Evolutionary conservation across 116 monocot genomes (phyloP), one percentile per base, ranked within the genome.

Genomic region (Phalaenopsis hybrid): DNA sequence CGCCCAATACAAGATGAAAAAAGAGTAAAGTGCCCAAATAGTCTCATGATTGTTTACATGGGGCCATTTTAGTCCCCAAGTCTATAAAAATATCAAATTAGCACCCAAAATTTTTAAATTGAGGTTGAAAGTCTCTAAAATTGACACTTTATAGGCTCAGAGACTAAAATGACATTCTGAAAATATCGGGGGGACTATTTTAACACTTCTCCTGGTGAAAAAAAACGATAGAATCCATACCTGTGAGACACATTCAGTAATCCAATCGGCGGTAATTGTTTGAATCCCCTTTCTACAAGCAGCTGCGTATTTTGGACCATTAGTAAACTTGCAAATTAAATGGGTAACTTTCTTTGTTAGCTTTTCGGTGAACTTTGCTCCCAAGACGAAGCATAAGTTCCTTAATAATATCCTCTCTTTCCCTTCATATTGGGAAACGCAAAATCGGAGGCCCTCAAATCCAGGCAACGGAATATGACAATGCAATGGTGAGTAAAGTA

Each of bases 351-450:
- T 99, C 79, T 84, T 95, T 33, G 84, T 85, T 10, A 95, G 75
- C 57, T 86, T 99, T 79, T 90, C 91, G 49, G 92, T 92, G 73
- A 86, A 92, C 81, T 89, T 95, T 63, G 94, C 89, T 44, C 99
- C 99, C 46, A 99, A 80, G 57, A 85, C 92, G 59, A 89, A 90
- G 78, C 95, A 99, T 55, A 95, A 72, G 76, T 95, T 95, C 80
- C 84, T 95, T 82, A 99, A 78, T 57, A 99, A 83, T 20, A 85
- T 72, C 72, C 87, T 88, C 33, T 99, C 99, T 85, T 88, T 99
- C 68, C 87, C 87, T 74, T 99, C 99, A 86, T 99, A 95, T 79
- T 95, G 94, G 45, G 99, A 99, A 44, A 95, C 78, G 83, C 94
- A 99, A 83, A 99, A 92, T 17, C 86, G 82, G 25, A 95, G 74